Percentiles rank a stretch among this genome's conserved stretches.
Conservation (phyloP, 768 basidiomycete genomes). For the Termitomyces sp. region DNA sequence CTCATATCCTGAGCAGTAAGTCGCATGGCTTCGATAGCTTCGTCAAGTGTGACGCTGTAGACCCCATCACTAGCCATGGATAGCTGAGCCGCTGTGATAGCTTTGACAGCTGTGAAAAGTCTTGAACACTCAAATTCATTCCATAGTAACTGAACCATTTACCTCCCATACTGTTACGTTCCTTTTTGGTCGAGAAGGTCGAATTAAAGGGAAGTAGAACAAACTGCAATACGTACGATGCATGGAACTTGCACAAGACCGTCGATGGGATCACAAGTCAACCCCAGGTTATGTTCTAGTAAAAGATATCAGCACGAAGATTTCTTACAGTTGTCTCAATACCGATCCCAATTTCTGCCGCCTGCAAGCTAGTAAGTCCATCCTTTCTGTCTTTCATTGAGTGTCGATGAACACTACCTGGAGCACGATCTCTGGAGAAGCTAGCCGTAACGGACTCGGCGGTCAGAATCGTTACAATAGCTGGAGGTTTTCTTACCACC, state of each 20-base stretch:
- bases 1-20: slow-evolving; percentile 94
- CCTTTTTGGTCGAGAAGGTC: slow-evolving; percentile 32
- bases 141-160: slow-evolving; percentile 6
- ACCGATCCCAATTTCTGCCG: slow-evolving; percentile 92
- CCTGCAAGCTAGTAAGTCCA: slow-evolving; percentile 26
- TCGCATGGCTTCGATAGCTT: slow-evolving; percentile 94
- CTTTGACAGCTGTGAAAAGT: slow-evolving; percentile 67
- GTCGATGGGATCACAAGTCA: slow-evolving; percentile 94
- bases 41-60: slow-evolving; percentile 84
- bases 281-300: slow-evolving; percentile 77
- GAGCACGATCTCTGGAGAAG: slow-evolving; percentile 75
- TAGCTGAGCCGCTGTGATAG: slow-evolving; percentile 89
- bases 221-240: slow-evolving; percentile 52
- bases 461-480: background rate
- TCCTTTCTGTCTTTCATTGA: background rate
- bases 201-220: background rate
- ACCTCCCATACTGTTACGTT: slow-evolving; percentile 86
- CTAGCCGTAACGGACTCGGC: slow-evolving; percentile 25
- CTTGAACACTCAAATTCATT: background rate
- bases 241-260: slow-evolving; percentile 94
- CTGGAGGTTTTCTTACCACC: slow-evolving; percentile 44
- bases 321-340: background rate
- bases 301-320: background rate
- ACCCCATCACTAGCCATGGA: slow-evolving; percentile 89
- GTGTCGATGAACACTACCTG: slow-evolving; percentile 42